A percentile compares a stretch with the other conserved stretches of the same genome.
Evolutionary conservation across 2,329 filamentous ascomycete genomes (phyloP).

Genomic region (Biscogniauxia sp.): DNA sequence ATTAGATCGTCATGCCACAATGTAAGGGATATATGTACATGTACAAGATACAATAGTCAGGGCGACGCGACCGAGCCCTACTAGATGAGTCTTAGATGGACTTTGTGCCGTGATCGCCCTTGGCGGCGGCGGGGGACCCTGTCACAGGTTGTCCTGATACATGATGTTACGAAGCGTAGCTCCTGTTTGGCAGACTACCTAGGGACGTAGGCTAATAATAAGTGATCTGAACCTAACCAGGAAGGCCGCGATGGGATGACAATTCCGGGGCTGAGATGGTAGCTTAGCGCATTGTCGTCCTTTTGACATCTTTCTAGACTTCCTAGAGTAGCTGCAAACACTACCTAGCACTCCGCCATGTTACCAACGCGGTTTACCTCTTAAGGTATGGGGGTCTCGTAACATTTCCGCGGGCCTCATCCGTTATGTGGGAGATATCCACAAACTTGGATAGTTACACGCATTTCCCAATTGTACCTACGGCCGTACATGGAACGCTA

Average conservation of each 20-base stretch:
- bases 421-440: neutral
- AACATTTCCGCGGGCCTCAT: neutral
- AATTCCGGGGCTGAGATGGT: neutral
- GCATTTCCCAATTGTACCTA: constrained; percentile 7
- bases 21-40: constrained; percentile 7
- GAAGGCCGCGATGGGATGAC: neutral
- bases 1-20: neutral
- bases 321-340: neutral
- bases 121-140: constrained; percentile 22
- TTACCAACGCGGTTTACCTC: neutral
- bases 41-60: constrained; percentile 1
- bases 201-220: neutral
- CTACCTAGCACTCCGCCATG: neutral
- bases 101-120: constrained; percentile 28
- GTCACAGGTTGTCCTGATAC: constrained; percentile 9
- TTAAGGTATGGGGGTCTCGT: neutral
- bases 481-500: constrained; percentile 17
- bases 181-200: constrained; percentile 5
- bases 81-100: constrained; percentile 7
- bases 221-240: neutral
- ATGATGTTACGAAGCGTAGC: constrained; percentile 8
- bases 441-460: constrained; percentile 13
- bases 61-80: constrained; percentile 3
- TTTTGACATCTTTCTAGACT: neutral
- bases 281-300: neutral